These are phyloP conservation scores for Heterobasidion occidentale DNA, from an alignment of 1,284 basidiomycete genomes.

Conservation along the genomic window DNA sequence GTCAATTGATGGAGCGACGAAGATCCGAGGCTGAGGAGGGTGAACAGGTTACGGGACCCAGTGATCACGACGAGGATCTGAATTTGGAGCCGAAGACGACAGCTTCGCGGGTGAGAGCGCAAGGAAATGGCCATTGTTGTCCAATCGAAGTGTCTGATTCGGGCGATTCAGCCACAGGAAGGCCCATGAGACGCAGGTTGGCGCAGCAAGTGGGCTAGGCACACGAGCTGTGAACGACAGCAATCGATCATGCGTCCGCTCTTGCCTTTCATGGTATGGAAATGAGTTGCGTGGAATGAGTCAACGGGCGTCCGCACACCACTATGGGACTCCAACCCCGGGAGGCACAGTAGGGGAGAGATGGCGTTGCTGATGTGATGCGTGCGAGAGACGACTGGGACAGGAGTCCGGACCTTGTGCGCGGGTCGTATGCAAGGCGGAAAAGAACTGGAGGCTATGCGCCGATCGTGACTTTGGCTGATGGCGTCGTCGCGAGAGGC, in stretches of 20 bases:
- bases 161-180: too few relatives aligned
- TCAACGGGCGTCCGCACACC: background rate
- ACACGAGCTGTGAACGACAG: background rate
- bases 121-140: background rate
- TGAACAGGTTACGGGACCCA: background rate
- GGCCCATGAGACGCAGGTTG: background rate
- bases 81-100: background rate
- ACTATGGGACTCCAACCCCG: background rate
- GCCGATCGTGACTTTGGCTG: too few relatives aligned
- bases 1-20: background rate
- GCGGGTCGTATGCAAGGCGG: too few relatives aligned
- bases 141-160: background rate
- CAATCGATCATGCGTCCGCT: background rate
- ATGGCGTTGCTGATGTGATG: background rate
- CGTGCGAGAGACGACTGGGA: background rate
- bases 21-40: background rate
- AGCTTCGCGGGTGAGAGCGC: background rate
- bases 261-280: background rate
- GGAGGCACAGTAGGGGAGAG: too few relatives aligned
- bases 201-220: background rate
- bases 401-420: too few relatives aligned
- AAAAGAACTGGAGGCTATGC: too few relatives aligned
- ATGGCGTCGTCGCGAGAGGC: too few relatives aligned
- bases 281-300: background rate
- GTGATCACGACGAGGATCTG: background rate